Evolutionary conservation across 305 asterid genomes (phyloP).

Genomic region (Fraxinus sp.): DNA sequence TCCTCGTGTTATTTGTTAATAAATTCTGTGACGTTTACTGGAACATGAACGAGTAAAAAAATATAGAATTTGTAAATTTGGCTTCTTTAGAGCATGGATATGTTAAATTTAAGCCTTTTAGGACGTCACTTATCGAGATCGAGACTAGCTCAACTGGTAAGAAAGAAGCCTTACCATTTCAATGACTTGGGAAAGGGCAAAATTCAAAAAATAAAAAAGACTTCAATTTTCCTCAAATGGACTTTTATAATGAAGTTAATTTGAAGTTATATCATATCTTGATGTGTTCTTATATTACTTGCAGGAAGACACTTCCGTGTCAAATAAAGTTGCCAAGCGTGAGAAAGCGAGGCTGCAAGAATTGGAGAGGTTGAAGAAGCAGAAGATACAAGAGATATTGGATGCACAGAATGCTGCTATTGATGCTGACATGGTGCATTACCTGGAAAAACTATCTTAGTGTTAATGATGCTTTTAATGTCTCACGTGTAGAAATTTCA

Average conservation of each 20-base stretch:
- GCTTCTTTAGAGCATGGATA: neutral
- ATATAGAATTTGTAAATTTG: neutral
- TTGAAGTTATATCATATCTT: neutral
- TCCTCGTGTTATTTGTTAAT: neutral
- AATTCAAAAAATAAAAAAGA: neutral
- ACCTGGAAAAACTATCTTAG: neutral
- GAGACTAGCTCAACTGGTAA: neutral
- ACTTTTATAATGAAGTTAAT: neutral
- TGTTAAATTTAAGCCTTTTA: neutral
- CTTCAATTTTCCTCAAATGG: neutral
- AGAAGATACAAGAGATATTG: conserved; percentile 50
- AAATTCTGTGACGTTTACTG: neutral
- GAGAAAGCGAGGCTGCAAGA: conserved; percentile 43
- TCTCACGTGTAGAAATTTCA: conserved; percentile 1
- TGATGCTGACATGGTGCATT: conserved; percentile 51
- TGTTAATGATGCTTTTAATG: neutral
- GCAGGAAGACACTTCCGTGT: conserved; percentile 30
- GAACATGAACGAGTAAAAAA: neutral
- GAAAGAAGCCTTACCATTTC: neutral
- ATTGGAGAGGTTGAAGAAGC: conserved; percentile 47
- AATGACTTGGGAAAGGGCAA: neutral
- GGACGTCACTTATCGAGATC: neutral
- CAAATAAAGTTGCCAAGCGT: conserved; percentile 35
- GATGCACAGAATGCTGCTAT: conserved; percentile 52
- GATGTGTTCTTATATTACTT: neutral